Evolutionary conservation across 305 asterid species (phyloP).

Genomic region (Nicotiana rustica): DNA sequence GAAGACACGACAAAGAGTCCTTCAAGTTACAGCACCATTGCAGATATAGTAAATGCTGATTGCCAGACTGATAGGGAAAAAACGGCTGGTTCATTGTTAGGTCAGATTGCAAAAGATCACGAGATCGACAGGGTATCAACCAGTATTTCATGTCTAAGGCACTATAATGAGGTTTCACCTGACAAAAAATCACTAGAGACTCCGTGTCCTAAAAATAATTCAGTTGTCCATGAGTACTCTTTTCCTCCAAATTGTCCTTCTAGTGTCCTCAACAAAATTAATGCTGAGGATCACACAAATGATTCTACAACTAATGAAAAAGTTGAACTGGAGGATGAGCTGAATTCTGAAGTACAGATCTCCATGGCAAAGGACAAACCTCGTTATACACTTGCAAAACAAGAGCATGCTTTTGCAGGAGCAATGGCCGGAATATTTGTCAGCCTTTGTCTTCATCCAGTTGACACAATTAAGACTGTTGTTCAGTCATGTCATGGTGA

Average conservation of each 20-base stretch:
- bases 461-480: conserved; percentile 91
- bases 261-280: not conserved
- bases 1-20: conserved; percentile 35
- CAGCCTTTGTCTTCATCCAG: conserved; percentile 90
- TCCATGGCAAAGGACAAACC: conserved; percentile 51
- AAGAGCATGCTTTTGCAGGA: conserved; percentile 95
- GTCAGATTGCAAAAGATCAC: conserved; percentile 41
- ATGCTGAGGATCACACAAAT: not conserved
- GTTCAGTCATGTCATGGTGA: conserved; percentile 76
- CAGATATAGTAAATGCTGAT: conserved; percentile 46
- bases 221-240: conserved; percentile 40
- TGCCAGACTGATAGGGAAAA: conserved; percentile 43
- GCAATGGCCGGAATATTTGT: conserved; percentile 95
- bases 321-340: conserved; percentile 34
- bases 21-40: conserved; percentile 33
- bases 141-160: conserved; percentile 38
- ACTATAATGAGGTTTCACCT: conserved; percentile 37
- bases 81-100: conserved; percentile 40
- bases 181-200: conserved; percentile 41
- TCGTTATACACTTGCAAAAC: conserved; percentile 61
- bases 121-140: conserved; percentile 36
- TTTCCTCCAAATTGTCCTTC: conserved; percentile 39
- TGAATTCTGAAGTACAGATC: conserved; percentile 45
- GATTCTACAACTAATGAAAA: conserved; percentile 6
- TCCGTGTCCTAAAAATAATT: conserved; percentile 41